Percentiles rank a stretch among this genome's conserved stretches.
These are phyloP conservation scores for Cryptococcus hybrid DNA, from an alignment of 1,284 basidiomycete genomes.

Conservation along the genomic window DNA sequence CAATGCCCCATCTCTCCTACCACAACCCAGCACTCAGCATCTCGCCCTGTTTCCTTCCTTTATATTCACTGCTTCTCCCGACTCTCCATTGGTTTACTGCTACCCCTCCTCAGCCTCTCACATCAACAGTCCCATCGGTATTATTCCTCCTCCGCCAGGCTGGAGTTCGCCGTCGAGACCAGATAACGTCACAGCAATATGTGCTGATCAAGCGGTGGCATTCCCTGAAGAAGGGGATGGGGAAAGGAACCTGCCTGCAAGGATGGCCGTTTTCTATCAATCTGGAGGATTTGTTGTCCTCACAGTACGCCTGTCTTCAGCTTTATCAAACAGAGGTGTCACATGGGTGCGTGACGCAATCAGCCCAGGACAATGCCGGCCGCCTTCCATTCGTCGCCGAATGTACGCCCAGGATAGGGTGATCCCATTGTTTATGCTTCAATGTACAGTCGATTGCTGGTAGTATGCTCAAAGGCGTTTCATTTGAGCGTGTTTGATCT, in stretches of 20 bases:
- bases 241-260: slow-evolving; percentile 22
- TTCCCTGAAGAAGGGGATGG: slow-evolving; percentile 3
- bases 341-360: slow-evolving; percentile 37
- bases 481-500: slow-evolving; percentile 39
- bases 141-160: slow-evolving; percentile 49
- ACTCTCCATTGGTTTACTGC: slow-evolving; percentile 45
- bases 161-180: slow-evolving; percentile 47
- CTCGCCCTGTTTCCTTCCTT: slow-evolving; percentile 47
- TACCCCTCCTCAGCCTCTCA: slow-evolving; percentile 11
- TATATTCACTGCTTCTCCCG: slow-evolving; percentile 42
- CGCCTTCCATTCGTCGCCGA: slow-evolving; percentile 19
- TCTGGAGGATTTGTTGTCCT: slow-evolving; percentile 46
- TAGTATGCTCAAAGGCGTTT: slow-evolving; percentile 42
- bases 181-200: slow-evolving; percentile 44
- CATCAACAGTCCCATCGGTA: slow-evolving; percentile 25
- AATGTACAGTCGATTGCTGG: slow-evolving; percentile 34
- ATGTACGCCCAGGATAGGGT: slow-evolving; percentile 11
- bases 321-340: slow-evolving; percentile 6
- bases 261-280: slow-evolving; percentile 45
- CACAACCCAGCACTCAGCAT: slow-evolving; percentile 26
- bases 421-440: slow-evolving; percentile 43
- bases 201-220: slow-evolving; percentile 37
- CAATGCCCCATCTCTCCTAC: not conserved
- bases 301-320: not conserved
- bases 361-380: slow-evolving; percentile 19